Base-by-base conservation (phyloP, 2,329 filamentous ascomycete genomes). In the Aschersonia sp. region DNA sequence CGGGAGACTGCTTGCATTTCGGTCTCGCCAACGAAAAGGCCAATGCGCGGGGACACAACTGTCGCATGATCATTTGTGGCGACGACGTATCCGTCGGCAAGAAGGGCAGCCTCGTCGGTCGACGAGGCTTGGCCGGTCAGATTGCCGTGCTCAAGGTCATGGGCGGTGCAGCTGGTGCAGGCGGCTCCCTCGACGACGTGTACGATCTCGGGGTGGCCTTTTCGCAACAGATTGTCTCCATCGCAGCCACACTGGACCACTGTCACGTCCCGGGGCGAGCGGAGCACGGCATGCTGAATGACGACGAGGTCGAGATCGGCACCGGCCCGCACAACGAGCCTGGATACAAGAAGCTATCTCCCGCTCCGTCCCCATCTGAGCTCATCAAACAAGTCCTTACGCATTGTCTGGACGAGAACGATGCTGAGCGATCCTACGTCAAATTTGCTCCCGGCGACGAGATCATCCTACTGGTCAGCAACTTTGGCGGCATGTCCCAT, bases 281-380 rank as follows among this genome's bases (percentile, higher is more conserved):
- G 2, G 67, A 74, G 49, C 70, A 73, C 49, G 68, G 61, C n/a
- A 67, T 62, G 12, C 66, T 80, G 2, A 64, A 61, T 8, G 58
- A 63, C 1, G 60, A 76, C 48, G 76, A 77, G 49, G 60, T 81
- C 37, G 79, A 81, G 58, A 66, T 83, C n/a, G 79, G 80, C 4
- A 81, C 79, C 29, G 79, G 80, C 0, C 78, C 78, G 11, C 80
- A 84, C 58, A 82, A 82, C 56, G 79, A 84, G 59, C 79, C 79
- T 0, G 79, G 73, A 0, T 73, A 78, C 55, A 68, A 66, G 56
- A 77, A 76, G 58, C 56, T 80, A 14, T 72, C 71, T 0, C 78
- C 74, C 0, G 66, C 61, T 0, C 74, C 72, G 3, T 63, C 70
- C 7, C 64, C 71, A 1, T 60, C 68, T 30, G 71, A 69, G 8